Base-by-base conservation (phyloP, 2,329 filamentous ascomycete genomes). In the Talaromyces sp. region DNA sequence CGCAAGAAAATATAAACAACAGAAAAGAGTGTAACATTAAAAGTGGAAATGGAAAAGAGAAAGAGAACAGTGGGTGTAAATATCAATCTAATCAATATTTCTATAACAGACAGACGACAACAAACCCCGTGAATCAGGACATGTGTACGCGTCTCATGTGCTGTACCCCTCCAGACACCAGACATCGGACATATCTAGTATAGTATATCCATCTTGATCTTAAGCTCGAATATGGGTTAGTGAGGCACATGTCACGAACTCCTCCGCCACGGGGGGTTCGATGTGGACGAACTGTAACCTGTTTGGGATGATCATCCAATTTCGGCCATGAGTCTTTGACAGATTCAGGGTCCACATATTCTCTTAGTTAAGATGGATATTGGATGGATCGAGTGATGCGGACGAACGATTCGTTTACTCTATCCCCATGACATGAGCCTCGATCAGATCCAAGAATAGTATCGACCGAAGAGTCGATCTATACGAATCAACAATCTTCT, bases 131-230 rank as follows among this genome's bases (percentile, higher is more conserved):
- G 22, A 50, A 50, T 15, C 1, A n/a, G 33, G 19, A 37, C 22
- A 11, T 56, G 17, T 56, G 31, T 22, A 56, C n/a, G 33, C 52
- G 52, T 56, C 52, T 56, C 52, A 56, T 39, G 52, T 56, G 33
- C 52, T 37, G 33, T 37, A 56, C 52, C 52, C 52, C 52, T 56
- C 52, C 52, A 37, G 52, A 56, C 52, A 35, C 52, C 52, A 37
- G 52, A 56, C 52, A 35, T 37, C 33, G n/a, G 52, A 37, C 33
- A 54, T 25, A 22, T 56, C 17, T 33, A 54, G n/a, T 22, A n/a
- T 54, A 54, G 6, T 35, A 19, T 35, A 15, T 37, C n/a, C 3
- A 56, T 37, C 31, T 22, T 22, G 13, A 15, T 56, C 31, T 37
- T 56, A 56, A 56, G 31, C 50, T 54, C 27, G 17, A 54, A 11